Evolutionary conservation across 2,329 filamentous ascomycete species (phyloP).

Genomic region (Paraphaeosphaeria sporulosa): DNA sequence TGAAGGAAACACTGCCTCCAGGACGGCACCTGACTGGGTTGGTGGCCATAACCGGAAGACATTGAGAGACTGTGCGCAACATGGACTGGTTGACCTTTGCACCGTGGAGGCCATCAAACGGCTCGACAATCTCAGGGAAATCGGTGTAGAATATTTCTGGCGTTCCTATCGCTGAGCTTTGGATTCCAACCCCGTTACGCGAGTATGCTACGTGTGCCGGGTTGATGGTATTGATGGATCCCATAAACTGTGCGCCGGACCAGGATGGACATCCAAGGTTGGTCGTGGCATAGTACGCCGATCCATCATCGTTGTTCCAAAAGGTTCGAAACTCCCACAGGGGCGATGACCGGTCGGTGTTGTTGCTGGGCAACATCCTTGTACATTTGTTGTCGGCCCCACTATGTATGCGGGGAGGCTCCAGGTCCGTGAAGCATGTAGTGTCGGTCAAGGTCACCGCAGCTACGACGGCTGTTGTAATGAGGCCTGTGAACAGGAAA

Average conservation of each 20-base stretch:
- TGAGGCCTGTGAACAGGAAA: conserved; percentile 12
- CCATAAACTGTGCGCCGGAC: conserved; percentile 10
- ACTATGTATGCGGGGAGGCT: conserved; percentile 16
- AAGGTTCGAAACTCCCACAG: conserved; percentile 13
- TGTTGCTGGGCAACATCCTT: conserved; percentile 3
- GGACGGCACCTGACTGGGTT: conserved; percentile 14
- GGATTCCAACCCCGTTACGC: conserved; percentile 12
- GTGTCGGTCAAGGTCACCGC: conserved; percentile 15
- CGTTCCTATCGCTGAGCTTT: conserved; percentile 10
- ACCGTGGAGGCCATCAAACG: conserved; percentile 6
- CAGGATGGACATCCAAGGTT: conserved; percentile 14
- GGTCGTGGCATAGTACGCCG: conserved; percentile 12
- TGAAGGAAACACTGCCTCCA: conserved; percentile 4
- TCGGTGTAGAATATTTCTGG: conserved; percentile 19
- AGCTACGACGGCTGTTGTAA: conserved; percentile 15
- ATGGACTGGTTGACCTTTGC: conserved; percentile 10
- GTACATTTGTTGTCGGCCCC: conserved; percentile 15
- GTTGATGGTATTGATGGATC: conserved; percentile 14
- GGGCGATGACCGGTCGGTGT: conserved; percentile 10
- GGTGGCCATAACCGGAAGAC: conserved; percentile 13
- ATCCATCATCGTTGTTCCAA: conserved; percentile 13
- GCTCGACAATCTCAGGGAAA: conserved; percentile 12
- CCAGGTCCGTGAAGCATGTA: conserved; percentile 5
- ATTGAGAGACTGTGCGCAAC: conserved; percentile 15
- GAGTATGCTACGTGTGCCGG: conserved; percentile 13